These are phyloP conservation scores for Acidiella bohemica DNA, from an alignment of 495 filamentous ascomycete species.

Conservation along the genomic window DNA sequence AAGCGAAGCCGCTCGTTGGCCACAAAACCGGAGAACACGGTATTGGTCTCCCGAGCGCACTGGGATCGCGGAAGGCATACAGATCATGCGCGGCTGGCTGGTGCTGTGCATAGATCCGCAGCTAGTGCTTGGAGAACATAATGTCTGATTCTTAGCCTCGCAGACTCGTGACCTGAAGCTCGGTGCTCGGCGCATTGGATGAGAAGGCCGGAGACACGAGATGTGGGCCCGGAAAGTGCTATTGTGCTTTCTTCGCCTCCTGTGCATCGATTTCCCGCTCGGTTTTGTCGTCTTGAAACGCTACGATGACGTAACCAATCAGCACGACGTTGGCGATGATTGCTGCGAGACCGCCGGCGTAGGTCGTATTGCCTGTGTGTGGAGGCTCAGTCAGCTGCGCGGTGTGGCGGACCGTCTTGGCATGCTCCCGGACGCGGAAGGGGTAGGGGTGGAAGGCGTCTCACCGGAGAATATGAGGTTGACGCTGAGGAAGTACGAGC, in stretches of 20 bases:
- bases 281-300: constrained; percentile 72
- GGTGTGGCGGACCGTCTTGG: no score
- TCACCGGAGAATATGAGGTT: constrained; percentile 64
- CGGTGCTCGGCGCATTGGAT: neutral
- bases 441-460: neutral
- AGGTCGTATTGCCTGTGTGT: constrained; percentile 65
- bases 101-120: no score
- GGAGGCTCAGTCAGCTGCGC: no score
- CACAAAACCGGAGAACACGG: neutral
- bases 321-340: constrained; percentile 84
- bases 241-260: constrained; percentile 49
- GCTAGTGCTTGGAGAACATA: neutral
- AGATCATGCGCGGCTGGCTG: no score
- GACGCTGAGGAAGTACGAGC: constrained; percentile 71
- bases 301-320: constrained; percentile 80
- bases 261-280: constrained; percentile 46
- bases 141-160: no score
- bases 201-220: neutral
- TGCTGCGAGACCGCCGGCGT: constrained; percentile 70
- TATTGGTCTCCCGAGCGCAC: no score
- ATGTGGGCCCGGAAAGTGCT: neutral
- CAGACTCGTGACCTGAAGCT: no score
- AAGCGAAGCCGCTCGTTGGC: no score
- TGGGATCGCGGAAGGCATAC: no score
- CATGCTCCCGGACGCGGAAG: no score